These are phyloP conservation scores for Saturnispora silvae DNA, from an alignment of 805 yeast genomes.

Conservation along the genomic window DNA sequence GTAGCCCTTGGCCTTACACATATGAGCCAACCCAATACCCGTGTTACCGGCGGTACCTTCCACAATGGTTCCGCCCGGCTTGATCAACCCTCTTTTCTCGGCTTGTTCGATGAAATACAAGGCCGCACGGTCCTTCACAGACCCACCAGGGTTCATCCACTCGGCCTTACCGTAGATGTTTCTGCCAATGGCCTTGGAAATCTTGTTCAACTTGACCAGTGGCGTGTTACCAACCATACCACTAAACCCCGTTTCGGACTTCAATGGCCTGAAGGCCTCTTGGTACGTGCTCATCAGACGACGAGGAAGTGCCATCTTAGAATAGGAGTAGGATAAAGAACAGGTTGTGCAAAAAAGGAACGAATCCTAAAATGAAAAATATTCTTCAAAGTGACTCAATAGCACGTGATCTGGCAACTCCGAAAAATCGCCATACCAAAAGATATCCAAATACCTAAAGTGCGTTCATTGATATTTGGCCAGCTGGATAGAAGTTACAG, in stretches of 20 bases:
- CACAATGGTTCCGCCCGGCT: slow-evolving; percentile 76
- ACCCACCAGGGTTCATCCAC: slow-evolving; percentile 89
- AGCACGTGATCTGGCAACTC: background rate
- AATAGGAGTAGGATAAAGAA: slow-evolving; percentile 14
- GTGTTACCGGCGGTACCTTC: slow-evolving; percentile 98
- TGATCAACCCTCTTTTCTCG: slow-evolving; percentile 52
- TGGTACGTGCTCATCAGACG: slow-evolving; percentile 17
- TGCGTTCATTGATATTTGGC: no score
- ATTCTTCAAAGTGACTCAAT: background rate
- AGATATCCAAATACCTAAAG: no score
- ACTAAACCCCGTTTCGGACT: slow-evolving; percentile 56
- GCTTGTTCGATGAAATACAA: slow-evolving; percentile 68
- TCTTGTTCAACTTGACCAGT: slow-evolving; percentile 46
- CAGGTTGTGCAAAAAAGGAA: slow-evolving; percentile 8
- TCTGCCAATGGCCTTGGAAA: slow-evolving; percentile 52
- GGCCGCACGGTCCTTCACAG: slow-evolving; percentile 88
- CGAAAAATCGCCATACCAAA: no score
- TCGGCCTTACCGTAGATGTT: slow-evolving; percentile 86
- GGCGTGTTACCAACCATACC: slow-evolving; percentile 95
- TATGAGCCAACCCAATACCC: slow-evolving; percentile 81
- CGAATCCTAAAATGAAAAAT: background rate
- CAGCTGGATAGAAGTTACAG: no score
- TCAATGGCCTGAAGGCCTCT: slow-evolving; percentile 51
- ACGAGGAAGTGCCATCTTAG: no score
- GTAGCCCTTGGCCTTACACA: slow-evolving; percentile 76